Evolutionary conservation across 2,329 filamentous ascomycete genomes (phyloP).

Genomic region (Hypoxylon sp.): DNA sequence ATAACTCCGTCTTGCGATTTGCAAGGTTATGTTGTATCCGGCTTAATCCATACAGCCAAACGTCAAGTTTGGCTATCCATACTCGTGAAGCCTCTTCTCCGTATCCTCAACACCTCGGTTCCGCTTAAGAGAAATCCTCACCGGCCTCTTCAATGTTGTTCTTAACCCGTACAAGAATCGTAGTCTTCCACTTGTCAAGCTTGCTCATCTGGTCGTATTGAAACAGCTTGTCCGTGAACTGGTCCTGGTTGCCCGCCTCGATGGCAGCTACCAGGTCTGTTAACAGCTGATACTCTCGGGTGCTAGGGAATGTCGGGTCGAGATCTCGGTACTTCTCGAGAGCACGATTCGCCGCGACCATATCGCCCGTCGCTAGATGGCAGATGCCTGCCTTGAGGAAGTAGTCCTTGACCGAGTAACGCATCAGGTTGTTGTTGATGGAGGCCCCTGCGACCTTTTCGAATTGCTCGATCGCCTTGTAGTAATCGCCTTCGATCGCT

Average conservation of each 20-base stretch:
- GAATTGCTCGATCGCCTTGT: slow-evolving; percentile 84
- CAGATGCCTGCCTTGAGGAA: slow-evolving; percentile 95
- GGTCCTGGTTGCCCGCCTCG: slow-evolving; percentile 83
- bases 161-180: slow-evolving; percentile 86
- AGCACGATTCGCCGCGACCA: slow-evolving; percentile 83
- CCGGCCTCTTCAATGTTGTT: slow-evolving; percentile 76
- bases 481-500: slow-evolving; percentile 86
- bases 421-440: slow-evolving; percentile 92
- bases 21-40: slow-evolving; percentile 12
- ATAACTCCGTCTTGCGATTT: slow-evolving; percentile 25
- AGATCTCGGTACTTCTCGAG: slow-evolving; percentile 86
- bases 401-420: slow-evolving; percentile 95
- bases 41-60: slow-evolving; percentile 22
- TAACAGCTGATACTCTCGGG: slow-evolving; percentile 86
- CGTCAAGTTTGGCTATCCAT: slow-evolving; percentile 17
- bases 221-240: slow-evolving; percentile 88
- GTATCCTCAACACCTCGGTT: slow-evolving; percentile 16
- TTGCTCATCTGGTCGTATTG: slow-evolving; percentile 94
- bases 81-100: slow-evolving; percentile 21
- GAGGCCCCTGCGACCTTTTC: slow-evolving; percentile 85
- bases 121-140: slow-evolving; percentile 54
- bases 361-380: slow-evolving; percentile 80
- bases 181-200: slow-evolving; percentile 97
- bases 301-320: slow-evolving; percentile 81
- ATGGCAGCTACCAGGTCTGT: slow-evolving; percentile 82